Evolutionary conservation across 2,329 filamentous ascomycete species (phyloP).

Genomic region (Colletotrichum trifolii): DNA sequence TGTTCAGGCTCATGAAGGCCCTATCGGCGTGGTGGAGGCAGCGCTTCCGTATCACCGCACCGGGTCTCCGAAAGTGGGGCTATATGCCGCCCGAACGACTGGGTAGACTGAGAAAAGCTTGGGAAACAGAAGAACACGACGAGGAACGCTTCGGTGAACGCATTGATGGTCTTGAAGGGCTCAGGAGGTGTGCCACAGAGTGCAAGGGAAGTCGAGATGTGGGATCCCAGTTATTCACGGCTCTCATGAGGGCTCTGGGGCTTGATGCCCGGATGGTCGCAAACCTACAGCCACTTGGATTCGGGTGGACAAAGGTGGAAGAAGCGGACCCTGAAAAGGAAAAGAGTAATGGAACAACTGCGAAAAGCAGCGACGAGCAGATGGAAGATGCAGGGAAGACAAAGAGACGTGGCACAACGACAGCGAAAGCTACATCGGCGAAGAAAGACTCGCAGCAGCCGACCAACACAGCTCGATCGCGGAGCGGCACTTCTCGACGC

Average conservation of each 20-base stretch:
- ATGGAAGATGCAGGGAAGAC: slow-evolving; percentile 28
- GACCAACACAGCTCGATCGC: slow-evolving; percentile 15
- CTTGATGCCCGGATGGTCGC: slow-evolving; percentile 86
- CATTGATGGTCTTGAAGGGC: slow-evolving; percentile 73
- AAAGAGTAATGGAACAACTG: background rate
- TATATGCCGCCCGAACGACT: slow-evolving; percentile 84
- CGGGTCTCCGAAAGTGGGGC: slow-evolving; percentile 87
- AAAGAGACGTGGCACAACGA: slow-evolving; percentile 37
- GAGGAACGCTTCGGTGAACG: slow-evolving; percentile 79
- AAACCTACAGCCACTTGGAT: slow-evolving; percentile 87
- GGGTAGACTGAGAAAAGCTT: slow-evolving; percentile 78
- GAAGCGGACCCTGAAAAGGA: slow-evolving; percentile 71
- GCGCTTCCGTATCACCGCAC: slow-evolving; percentile 79
- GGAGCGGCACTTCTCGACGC: slow-evolving; percentile 6
- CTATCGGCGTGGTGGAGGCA: slow-evolving; percentile 91
- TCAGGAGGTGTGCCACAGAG: slow-evolving; percentile 73
- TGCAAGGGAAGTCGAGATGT: slow-evolving; percentile 88
- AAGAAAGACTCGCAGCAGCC: slow-evolving; percentile 19
- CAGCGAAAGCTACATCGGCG: slow-evolving; percentile 27
- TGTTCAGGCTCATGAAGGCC: slow-evolving; percentile 79
- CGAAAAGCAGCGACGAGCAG: slow-evolving; percentile 31
- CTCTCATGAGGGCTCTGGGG: slow-evolving; percentile 81
- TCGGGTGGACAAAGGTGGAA: slow-evolving; percentile 90
- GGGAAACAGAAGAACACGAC: slow-evolving; percentile 71
- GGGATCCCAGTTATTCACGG: slow-evolving; percentile 90